Conservation (phyloP, 208 protist genomes). For the Trypanosoma boissoni region DNA sequence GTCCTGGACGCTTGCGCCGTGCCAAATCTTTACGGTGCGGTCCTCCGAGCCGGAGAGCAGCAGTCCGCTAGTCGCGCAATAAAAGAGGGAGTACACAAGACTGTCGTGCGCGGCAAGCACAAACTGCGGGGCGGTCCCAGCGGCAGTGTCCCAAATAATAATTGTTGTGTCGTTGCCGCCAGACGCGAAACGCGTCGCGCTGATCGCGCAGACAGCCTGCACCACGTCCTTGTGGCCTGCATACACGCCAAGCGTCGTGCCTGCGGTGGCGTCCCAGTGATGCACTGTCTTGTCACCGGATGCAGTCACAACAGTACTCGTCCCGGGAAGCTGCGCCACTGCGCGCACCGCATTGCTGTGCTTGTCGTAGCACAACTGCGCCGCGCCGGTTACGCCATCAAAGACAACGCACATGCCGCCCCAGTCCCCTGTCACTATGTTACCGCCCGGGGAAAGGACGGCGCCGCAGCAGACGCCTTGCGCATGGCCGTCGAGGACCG, state of each 20-base stretch:
- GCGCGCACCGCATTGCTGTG: constrained; percentile 64
- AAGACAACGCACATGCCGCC: constrained; percentile 58
- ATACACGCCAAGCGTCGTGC: constrained; percentile 43
- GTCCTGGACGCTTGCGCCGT: constrained; percentile 3
- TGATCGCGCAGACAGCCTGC: constrained; percentile 57
- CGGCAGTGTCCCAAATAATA: constrained; percentile 40
- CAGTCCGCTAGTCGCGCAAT: constrained; percentile 34
- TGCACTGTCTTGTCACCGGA: constrained; percentile 85
- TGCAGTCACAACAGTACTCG: constrained; percentile 42
- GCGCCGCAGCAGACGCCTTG: constrained; percentile 58
- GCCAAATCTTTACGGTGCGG: constrained; percentile 80
- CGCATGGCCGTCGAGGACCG: constrained; percentile 62
- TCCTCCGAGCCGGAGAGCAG: constrained; percentile 88
- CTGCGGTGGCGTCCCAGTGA: constrained; percentile 59
- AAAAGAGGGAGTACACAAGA: constrained; percentile 68
- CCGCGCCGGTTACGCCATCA: constrained; percentile 42
- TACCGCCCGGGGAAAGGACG: constrained; percentile 29
- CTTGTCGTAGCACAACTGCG: constrained; percentile 47
- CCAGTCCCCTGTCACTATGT: constrained; percentile 82
- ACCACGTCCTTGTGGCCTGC: constrained; percentile 62
- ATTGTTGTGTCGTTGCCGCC: constrained; percentile 64
- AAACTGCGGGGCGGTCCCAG: background rate
- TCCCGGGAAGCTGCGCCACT: constrained; percentile 54
- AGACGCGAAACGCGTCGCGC: constrained; percentile 47
- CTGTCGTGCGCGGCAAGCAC: constrained; percentile 55